Evolutionary conservation across 768 basidiomycete genomes (phyloP).

Genomic region (Boletus reticuloceps): DNA sequence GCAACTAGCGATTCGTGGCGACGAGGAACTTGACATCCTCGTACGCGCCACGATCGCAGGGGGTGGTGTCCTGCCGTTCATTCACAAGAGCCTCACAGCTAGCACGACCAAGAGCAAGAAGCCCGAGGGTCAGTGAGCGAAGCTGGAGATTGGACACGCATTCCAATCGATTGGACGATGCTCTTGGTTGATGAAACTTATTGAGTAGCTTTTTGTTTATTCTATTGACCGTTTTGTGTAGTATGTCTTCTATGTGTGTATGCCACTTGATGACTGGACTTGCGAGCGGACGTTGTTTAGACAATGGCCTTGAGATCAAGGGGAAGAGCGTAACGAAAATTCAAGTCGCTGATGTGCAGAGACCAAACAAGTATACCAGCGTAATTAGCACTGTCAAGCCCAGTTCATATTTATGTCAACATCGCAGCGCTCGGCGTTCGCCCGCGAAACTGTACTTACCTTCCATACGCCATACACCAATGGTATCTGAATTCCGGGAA

Average conservation of each 20-base stretch:
- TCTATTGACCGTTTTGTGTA: constrained; percentile 8
- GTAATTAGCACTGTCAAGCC: too few relatives aligned
- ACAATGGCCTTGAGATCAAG: neutral
- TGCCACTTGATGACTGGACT: constrained; percentile 1
- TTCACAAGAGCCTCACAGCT: constrained; percentile 76
- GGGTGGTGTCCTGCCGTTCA: constrained; percentile 84
- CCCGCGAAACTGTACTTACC: too few relatives aligned
- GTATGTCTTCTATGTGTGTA: constrained; percentile 8
- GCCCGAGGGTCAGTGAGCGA: constrained; percentile 32
- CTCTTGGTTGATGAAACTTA: constrained; percentile 16
- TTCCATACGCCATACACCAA: too few relatives aligned
- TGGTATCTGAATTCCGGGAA: too few relatives aligned
- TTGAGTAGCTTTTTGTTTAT: constrained; percentile 1
- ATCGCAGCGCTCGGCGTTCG: too few relatives aligned
- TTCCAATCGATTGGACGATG: neutral
- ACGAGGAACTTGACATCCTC: constrained; percentile 95
- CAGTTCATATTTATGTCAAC: too few relatives aligned
- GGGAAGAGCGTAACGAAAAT: neutral
- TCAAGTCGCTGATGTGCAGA: too few relatives aligned
- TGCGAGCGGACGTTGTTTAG: neutral
- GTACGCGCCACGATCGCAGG: constrained; percentile 94
- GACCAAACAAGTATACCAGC: too few relatives aligned
- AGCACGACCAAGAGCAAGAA: constrained; percentile 48
- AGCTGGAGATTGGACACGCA: neutral
- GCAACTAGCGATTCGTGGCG: constrained; percentile 94